A percentile compares a stretch with the other conserved stretches of the same genome.
Conservation (phyloP, 352 stramenopile genomes). For the Pythium phragmiticola region DNA sequence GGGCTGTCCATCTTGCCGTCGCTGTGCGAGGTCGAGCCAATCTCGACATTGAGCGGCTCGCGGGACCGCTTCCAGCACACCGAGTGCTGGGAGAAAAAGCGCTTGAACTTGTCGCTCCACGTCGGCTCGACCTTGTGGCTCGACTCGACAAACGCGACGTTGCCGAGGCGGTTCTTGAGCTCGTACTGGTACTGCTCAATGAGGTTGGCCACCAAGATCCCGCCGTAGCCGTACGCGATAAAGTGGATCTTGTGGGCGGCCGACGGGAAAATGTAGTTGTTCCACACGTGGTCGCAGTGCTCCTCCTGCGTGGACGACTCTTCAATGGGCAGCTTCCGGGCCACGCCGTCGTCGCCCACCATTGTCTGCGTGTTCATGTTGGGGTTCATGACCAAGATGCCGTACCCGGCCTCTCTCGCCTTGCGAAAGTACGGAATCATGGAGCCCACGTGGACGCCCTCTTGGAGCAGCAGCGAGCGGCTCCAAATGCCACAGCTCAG, state of each 20-base stretch:
- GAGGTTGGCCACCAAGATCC: conserved; percentile 72
- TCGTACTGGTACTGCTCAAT: conserved; percentile 80
- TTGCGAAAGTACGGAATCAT: conserved; percentile 89
- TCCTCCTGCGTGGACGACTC: conserved; percentile 84
- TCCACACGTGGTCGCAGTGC: conserved; percentile 87
- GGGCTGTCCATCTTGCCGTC: conserved; percentile 6
- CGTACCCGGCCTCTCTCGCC: conserved; percentile 70
- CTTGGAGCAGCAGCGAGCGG: conserved; percentile 74
- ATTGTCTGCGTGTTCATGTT: conserved; percentile 90
- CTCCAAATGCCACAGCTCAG: conserved; percentile 89
- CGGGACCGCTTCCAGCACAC: conserved; percentile 76
- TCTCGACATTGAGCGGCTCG: conserved; percentile 58
- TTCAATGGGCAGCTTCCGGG: conserved; percentile 80
- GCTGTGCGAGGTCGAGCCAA: conserved; percentile 11
- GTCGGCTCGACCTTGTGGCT: conserved; percentile 72
- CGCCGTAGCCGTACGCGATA: conserved; percentile 85
- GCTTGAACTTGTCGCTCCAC: conserved; percentile 72
- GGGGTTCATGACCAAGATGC: conserved; percentile 87
- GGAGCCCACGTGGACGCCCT: conserved; percentile 86
- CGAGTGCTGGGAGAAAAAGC: conserved; percentile 79
- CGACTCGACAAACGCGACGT: conserved; percentile 89
- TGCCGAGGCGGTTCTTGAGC: conserved; percentile 77
- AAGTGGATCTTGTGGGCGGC: conserved; percentile 87
- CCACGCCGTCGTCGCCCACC: conserved; percentile 45
- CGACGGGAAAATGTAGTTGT: conserved; percentile 83